phyloP scores from a whole-genome alignment of 2,329 filamentous ascomycete genomes.

The Paraphaeosphaeria sporulosa region DNA sequence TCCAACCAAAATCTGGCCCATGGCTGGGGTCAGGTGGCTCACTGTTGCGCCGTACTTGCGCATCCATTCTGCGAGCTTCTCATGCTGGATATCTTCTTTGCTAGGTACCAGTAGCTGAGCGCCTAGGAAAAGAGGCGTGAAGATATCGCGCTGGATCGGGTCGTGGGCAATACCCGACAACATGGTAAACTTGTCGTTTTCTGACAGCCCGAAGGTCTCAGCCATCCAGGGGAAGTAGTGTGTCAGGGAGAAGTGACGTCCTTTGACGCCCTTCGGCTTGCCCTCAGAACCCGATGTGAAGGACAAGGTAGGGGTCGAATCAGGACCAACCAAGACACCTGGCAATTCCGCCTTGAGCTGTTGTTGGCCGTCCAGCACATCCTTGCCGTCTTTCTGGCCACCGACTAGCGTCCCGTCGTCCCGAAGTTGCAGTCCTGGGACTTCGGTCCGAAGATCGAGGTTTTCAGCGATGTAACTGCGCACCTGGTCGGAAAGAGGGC shows the following conservation, averaged over 20 bases:
- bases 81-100: conserved; percentile 84
- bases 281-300: conserved; percentile 74
- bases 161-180: conserved; percentile 82
- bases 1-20: conserved; percentile 94
- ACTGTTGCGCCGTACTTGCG: conserved; percentile 75
- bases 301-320: conserved; percentile 77
- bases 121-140: conserved; percentile 88
- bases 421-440: conserved; percentile 75
- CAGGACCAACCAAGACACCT: conserved; percentile 82
- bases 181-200: conserved; percentile 80
- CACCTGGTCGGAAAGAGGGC: conserved; percentile 67
- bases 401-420: conserved; percentile 78
- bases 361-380: conserved; percentile 68
- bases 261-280: conserved; percentile 84
- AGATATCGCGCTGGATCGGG: conserved; percentile 76
- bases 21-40: conserved; percentile 91
- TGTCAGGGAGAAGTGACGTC: conserved; percentile 84
- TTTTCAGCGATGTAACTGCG: conserved; percentile 75
- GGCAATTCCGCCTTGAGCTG: conserved; percentile 65
- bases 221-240: conserved; percentile 97
- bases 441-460: conserved; percentile 73
- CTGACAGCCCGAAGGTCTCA: conserved; percentile 75
- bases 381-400: conserved; percentile 69
- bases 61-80: conserved; percentile 90
- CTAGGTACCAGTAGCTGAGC: conserved; percentile 80